A percentile compares a stretch with the other conserved stretches of the same genome.
Evolutionary conservation across 78 protist species (phyloP).

Genomic region (Dictyostelium brefeldianum): DNA sequence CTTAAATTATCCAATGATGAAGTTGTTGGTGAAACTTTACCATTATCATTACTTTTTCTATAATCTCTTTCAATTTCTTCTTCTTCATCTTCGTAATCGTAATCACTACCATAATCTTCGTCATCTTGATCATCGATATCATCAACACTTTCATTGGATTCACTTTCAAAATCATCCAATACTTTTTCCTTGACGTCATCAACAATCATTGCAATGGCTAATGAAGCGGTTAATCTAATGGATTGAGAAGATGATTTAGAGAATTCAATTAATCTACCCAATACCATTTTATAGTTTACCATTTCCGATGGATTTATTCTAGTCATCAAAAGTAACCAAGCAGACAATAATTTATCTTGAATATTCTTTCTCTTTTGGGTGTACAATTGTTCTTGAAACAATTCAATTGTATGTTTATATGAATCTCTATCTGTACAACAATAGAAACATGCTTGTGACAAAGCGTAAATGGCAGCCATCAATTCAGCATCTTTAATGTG

Average conservation of each 20-base stretch:
- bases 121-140: conserved; percentile 30
- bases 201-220: conserved; percentile 50
- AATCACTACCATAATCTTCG: conserved; percentile 3
- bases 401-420: conserved; percentile 40
- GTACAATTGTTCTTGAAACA: conserved; percentile 27
- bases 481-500: conserved; percentile 1
- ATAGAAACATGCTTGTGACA: conserved; percentile 37
- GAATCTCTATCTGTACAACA: conserved; percentile 41
- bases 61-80: conserved; percentile 6
- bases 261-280: conserved; percentile 32
- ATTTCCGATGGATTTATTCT: conserved; percentile 43
- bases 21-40: neutral
- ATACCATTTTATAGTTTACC: conserved; percentile 21
- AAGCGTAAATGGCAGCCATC: conserved; percentile 4
- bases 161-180: conserved; percentile 17
- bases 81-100: neutral
- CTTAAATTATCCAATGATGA: neutral
- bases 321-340: conserved; percentile 40
- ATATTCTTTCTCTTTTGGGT: conserved; percentile 45
- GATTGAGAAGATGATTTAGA: conserved; percentile 32
- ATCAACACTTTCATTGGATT: conserved; percentile 26
- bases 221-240: conserved; percentile 31
- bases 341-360: conserved; percentile 29
- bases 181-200: conserved; percentile 48
- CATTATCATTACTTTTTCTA: neutral